phyloP scores from a whole-genome alignment of 2,329 filamentous ascomycete species.

The Pezicula radicicola region DNA sequence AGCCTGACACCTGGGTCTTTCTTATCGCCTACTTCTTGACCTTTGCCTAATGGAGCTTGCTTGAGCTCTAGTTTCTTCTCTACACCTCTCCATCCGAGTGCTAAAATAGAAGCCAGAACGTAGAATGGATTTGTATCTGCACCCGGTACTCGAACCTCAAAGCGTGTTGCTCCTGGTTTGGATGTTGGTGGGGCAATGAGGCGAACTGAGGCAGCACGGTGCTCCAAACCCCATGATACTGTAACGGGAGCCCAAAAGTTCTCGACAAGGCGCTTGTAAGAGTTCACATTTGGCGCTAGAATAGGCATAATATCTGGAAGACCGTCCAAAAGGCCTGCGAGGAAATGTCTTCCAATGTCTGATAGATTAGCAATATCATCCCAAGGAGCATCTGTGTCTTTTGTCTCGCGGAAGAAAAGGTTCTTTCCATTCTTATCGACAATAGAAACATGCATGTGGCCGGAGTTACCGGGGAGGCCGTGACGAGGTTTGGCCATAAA shows the following conservation, averaged over 20 bases:
- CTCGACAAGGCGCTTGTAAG: slow-evolving; percentile 96
- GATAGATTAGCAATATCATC: slow-evolving; percentile 77
- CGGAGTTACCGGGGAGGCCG: slow-evolving; percentile 89
- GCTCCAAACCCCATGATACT: slow-evolving; percentile 94
- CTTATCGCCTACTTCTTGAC: slow-evolving; percentile 73
- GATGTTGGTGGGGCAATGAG: slow-evolving; percentile 86
- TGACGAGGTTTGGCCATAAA: slow-evolving; percentile 98
- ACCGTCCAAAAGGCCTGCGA: slow-evolving; percentile 84
- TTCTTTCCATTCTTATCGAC: slow-evolving; percentile 80
- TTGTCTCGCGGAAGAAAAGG: slow-evolving; percentile 70
- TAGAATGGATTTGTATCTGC: slow-evolving; percentile 89
- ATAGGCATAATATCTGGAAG: slow-evolving; percentile 95
- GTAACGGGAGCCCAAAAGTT: slow-evolving; percentile 99
- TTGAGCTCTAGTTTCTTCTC: slow-evolving; percentile 87
- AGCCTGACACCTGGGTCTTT: slow-evolving; percentile 72
- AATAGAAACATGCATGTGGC: slow-evolving; percentile 92
- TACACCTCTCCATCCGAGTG: slow-evolving; percentile 84
- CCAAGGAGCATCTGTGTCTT: slow-evolving; percentile 70
- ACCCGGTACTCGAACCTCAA: slow-evolving; percentile 91
- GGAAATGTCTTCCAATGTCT: slow-evolving; percentile 86
- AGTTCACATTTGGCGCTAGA: slow-evolving; percentile 92
- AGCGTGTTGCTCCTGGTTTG: slow-evolving; percentile 80
- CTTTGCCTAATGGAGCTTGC: slow-evolving; percentile 79
- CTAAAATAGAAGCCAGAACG: slow-evolving; percentile 83
- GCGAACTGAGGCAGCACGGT: slow-evolving; percentile 87